A percentile compares a stretch with the other conserved stretches of the same genome.
phyloP scores from a whole-genome alignment of 2,329 filamentous ascomycete species.

The Fusarium armeniacum region DNA sequence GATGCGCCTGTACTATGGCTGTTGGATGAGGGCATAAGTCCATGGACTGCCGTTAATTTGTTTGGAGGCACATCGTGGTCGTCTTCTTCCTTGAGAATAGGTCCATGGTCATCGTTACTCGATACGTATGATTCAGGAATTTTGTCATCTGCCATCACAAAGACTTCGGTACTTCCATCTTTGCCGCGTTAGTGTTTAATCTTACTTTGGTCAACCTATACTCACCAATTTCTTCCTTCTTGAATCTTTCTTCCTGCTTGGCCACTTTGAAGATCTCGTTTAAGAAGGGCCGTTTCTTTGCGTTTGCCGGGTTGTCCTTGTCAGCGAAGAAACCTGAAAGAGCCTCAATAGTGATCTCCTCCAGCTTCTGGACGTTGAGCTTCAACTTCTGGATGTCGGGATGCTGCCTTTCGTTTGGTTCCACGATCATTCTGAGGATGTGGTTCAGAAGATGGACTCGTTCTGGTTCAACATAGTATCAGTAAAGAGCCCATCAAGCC shows the following conservation, averaged over 20 bases:
- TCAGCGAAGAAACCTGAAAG: conserved; percentile 68
- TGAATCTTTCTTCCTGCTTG: conserved; percentile 67
- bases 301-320: conserved; percentile 68
- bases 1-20: conserved; percentile 55
- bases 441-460: conserved; percentile 71
- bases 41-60: conserved; percentile 53
- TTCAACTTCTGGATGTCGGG: conserved; percentile 66
- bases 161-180: conserved; percentile 65
- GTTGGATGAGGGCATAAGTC: conserved; percentile 55
- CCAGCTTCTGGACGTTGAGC: conserved; percentile 68
- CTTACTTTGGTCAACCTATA: not conserved
- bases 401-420: conserved; percentile 65
- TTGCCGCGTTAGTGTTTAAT: conserved; percentile 18
- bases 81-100: conserved; percentile 61
- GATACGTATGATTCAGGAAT: conserved; percentile 62
- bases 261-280: conserved; percentile 75
- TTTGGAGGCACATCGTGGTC: conserved; percentile 57
- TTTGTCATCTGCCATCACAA: conserved; percentile 68
- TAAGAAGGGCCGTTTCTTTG: conserved; percentile 67
- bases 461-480: conserved; percentile 58
- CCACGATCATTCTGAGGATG: conserved; percentile 70
- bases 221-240: conserved; percentile 70
- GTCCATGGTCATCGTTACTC: conserved; percentile 61
- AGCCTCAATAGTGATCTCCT: conserved; percentile 70
- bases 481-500: not conserved